Percentiles rank a stretch among this genome's conserved stretches.
Conservation (phyloP, 768 basidiomycete genomes). For the Russula brevipes region DNA sequence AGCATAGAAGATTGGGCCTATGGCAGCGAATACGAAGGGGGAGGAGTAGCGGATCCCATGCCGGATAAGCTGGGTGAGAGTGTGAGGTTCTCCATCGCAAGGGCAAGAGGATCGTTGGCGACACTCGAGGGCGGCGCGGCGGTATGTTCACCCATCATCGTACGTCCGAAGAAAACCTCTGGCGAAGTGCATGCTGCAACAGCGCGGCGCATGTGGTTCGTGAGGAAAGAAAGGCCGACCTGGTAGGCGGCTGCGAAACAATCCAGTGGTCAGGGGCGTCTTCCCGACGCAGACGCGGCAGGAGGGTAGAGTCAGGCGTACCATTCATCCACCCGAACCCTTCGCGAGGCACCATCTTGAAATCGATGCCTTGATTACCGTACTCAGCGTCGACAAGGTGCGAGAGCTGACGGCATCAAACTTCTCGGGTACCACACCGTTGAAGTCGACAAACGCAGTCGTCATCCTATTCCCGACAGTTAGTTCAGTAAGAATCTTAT, state of each 20-base stretch:
- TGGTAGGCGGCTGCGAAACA: conserved; percentile 76
- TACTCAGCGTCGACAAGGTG: conserved; percentile 98
- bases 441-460: conserved; percentile 91
- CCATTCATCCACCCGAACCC: conserved; percentile 99
- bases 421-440: conserved; percentile 98
- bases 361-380: conserved; percentile 93
- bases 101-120: conserved; percentile 35
- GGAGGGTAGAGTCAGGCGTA: conserved; percentile 36
- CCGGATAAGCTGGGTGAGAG: conserved; percentile 16
- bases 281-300: neutral
- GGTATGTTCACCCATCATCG: conserved; percentile 35
- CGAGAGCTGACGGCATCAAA: conserved; percentile 94
- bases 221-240: conserved; percentile 91
- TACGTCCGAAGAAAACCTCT: conserved; percentile 72
- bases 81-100: conserved; percentile 37
- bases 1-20: neutral
- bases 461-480: conserved; percentile 62
- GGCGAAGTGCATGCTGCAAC: conserved; percentile 93
- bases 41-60: conserved; percentile 12
- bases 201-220: conserved; percentile 90
- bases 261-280: neutral
- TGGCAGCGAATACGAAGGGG: conserved; percentile 21
- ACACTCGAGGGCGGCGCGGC: conserved; percentile 33
- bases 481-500: conserved; percentile 5
- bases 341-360: conserved; percentile 95